Evolutionary conservation across 495 filamentous ascomycete species (phyloP), one percentile per base, ranked within the genome.

Genomic region (Staphylotrichum tortipilum): DNA sequence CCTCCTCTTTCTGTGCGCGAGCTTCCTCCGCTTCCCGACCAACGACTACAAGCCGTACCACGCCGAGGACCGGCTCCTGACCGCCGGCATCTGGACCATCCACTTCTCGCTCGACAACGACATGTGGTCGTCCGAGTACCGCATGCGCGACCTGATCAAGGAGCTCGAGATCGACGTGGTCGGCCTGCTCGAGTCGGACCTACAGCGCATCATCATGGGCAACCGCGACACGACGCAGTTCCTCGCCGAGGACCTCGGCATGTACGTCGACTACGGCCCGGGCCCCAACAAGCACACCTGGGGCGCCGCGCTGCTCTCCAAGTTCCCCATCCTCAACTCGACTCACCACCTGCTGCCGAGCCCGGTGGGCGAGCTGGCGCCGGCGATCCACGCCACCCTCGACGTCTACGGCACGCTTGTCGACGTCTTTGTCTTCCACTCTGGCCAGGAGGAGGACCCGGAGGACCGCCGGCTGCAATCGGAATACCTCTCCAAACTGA

Each of bases 281-380:
- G 92, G 94, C 5, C 94, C 94, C 10, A 92, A 99, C 77, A 97
- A 97, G 70, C 94, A 99, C 72, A 99, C 94, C 0, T 99, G 94
- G 94, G 94, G 94, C 45, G 75, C 82, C 7, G 92, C 90, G 5
- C 73, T 99, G 52, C 78, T 99, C 2, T 95, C 89, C 59, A 96
- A 96, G 64, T 97, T 97, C 71, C 94, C 94, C 4, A 97, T 99
- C 56, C 65, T 99, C 44, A 95, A 97, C 69, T 94, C 88, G 2
- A 96, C 89, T 3, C 94, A 99, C 65, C 91, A 97, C 55, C 78
- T 97, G 18, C 82, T 96, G 7, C 94, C 94, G 39, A 89, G 84
- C 3, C 94, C 94, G 0, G 88, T 86, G 7, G 94, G 94, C 49
- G 94, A 99, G 65, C 78, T 99, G 24, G 94, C 94, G 6, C 94